Base-by-base conservation (phyloP, 73 alveolate genomes). In the Paramecium pentaurelia region DNA sequence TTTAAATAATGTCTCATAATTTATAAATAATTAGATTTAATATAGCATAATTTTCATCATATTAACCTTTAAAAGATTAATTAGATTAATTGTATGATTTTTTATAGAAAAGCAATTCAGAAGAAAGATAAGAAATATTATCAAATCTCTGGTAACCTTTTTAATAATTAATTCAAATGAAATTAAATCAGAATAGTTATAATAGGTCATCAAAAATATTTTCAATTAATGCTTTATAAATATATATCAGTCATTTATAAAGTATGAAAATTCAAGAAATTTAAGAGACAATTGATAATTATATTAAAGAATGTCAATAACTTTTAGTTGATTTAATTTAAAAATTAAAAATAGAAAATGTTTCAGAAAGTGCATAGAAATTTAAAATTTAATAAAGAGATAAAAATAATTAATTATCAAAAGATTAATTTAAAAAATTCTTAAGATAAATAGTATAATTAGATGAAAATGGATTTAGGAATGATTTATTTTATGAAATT, bases 151-250 rank as follows among this genome's bases (percentile, higher is more conserved):
- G 60, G 58, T 22, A 34, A n/a, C 60, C 87, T 1, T 73, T 73
- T 73, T 36, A 11, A 37, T 37, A 73, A 6, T 9, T 73, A 8
- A 38, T 73, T 37, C n/a, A 73, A 10, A 30, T 37, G 87, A 73
- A 73, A 38, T 73, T 73, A 38, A 36, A 73, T 30, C 9, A 73
- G 27, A 73, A 73, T 38, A 37, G 47, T 16, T 73, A 34, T 38
- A 73, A 73, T 38, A 73, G 87, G 11, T 73, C 87, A 6, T 73
- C 87, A 16, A 73, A 73, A n/a, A 73, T 73, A 36, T 73, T 73
- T 73, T 73, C 87, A 14, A 73, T 73, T 14, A 73, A 73, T 73
- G 60, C 60, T 1, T 73, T 73, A 73, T 30, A 20, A 37, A 73
- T 73, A 4, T 20, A 30, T 16, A 73, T 37, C 1, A 38, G 16